Percentiles rank a stretch among this genome's conserved stretches.
phyloP scores from a whole-genome alignment of 78 protist species.

The Paratrimastix pyriformis region DNA sequence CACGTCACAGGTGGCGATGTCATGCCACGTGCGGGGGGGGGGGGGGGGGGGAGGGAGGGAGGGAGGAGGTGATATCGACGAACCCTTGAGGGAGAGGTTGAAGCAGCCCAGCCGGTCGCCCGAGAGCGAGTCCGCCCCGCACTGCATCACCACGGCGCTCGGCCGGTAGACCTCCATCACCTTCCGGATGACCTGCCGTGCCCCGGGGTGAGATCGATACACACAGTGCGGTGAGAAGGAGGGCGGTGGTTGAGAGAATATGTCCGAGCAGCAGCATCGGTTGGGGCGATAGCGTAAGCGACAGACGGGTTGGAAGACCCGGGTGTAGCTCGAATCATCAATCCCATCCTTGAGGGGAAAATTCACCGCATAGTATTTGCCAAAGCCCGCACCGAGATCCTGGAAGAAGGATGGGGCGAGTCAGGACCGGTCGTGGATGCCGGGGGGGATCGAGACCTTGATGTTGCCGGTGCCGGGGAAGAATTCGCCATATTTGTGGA shows the following conservation, averaged over 20 bases:
- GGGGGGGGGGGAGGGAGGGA: background rate
- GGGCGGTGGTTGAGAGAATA: too few species aligned
- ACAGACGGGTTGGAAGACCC: conserved; percentile 76
- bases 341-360: conserved; percentile 94
- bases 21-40: background rate
- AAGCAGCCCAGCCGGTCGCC: conserved; percentile 97
- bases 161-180: conserved; percentile 62
- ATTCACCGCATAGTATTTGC: conserved; percentile 81
- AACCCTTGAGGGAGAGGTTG: conserved; percentile 67
- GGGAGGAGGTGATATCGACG: background rate
- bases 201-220: too few species aligned
- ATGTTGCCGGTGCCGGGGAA: conserved; percentile 93
- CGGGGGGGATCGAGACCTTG: background rate
- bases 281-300: background rate
- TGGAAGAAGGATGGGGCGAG: too few species aligned
- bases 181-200: background rate
- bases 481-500: conserved; percentile 68
- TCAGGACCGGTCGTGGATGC: too few species aligned
- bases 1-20: background rate
- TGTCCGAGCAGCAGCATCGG: too few species aligned
- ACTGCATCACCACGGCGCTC: conserved; percentile 79
- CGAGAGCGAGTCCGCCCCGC: conserved; percentile 96
- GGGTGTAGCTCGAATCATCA: conserved; percentile 72
- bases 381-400: conserved; percentile 79
- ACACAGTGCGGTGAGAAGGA: too few species aligned